phyloP scores from a whole-genome alignment of 2,329 filamentous ascomycete species.

The Alternaria consortialis region DNA sequence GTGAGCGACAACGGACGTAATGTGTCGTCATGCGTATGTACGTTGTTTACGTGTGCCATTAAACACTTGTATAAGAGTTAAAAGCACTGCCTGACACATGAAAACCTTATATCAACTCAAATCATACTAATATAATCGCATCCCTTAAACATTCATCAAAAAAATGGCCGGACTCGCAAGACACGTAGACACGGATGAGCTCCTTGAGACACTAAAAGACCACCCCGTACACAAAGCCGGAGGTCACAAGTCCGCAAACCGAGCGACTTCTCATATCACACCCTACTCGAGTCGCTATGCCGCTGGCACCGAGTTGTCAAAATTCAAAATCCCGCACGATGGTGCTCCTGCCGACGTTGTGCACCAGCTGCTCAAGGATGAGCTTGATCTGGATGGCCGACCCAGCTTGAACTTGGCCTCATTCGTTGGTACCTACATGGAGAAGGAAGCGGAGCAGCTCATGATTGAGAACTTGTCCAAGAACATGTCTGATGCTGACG shows the following conservation, averaged over 20 bases:
- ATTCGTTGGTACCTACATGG: constrained; percentile 78
- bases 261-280: constrained; percentile 61
- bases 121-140: neutral
- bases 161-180: constrained; percentile 62
- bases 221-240: constrained; percentile 52
- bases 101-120: neutral
- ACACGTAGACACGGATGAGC: constrained; percentile 62
- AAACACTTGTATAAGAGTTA: neutral
- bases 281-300: constrained; percentile 67
- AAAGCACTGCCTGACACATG: neutral
- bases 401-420: constrained; percentile 74
- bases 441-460: constrained; percentile 69
- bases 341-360: constrained; percentile 70
- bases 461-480: constrained; percentile 75
- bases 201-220: constrained; percentile 63
- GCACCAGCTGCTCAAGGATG: constrained; percentile 66
- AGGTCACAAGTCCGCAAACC: constrained; percentile 46
- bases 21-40: constrained; percentile 23
- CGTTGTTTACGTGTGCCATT: constrained; percentile 10
- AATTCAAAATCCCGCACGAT: constrained; percentile 66
- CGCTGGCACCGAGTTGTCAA: constrained; percentile 64
- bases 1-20: constrained; percentile 8
- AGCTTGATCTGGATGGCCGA: constrained; percentile 54
- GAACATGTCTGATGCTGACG: constrained; percentile 74
- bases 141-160: constrained; percentile 7